phyloP scores from a whole-genome alignment of 208 protist species.

The Trypanosomatidae sp. region DNA sequence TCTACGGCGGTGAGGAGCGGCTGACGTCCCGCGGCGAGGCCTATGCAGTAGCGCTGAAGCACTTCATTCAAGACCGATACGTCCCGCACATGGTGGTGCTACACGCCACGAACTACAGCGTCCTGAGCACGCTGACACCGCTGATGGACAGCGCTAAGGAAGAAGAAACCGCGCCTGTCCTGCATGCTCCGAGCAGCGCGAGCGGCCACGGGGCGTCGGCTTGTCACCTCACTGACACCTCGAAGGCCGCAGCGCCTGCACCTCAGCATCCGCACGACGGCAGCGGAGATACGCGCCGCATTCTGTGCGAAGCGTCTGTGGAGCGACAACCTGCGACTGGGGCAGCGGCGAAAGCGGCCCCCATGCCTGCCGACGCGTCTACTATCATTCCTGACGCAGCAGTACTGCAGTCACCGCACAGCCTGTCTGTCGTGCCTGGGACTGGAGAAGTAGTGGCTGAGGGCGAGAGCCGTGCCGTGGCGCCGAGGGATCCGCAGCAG shows the following conservation, averaged over 20 bases:
- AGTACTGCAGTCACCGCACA: constrained; percentile 6
- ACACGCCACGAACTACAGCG: constrained; percentile 77
- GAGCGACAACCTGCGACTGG: too few relatives aligned
- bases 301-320: too few relatives aligned
- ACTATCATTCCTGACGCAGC: neutral
- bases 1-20: constrained; percentile 79
- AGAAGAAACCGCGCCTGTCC: constrained; percentile 6
- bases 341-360: neutral
- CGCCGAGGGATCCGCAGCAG: neutral
- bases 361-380: neutral
- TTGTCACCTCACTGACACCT: neutral
- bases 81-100: constrained; percentile 85
- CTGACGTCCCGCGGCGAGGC: constrained; percentile 64
- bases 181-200: constrained; percentile 1
- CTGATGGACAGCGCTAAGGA: constrained; percentile 41
- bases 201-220: neutral
- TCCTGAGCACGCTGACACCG: constrained; percentile 68
- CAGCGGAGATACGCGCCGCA: neutral
- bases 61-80: constrained; percentile 84
- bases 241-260: neutral
- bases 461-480: neutral
- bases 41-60: constrained; percentile 62
- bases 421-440: neutral
- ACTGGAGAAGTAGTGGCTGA: constrained; percentile 2
- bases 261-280: neutral